Evolutionary conservation across 2,329 filamentous ascomycete genomes (phyloP), one percentile per base, ranked within the genome.

Genomic region (Ceratocystis harringtonii): DNA sequence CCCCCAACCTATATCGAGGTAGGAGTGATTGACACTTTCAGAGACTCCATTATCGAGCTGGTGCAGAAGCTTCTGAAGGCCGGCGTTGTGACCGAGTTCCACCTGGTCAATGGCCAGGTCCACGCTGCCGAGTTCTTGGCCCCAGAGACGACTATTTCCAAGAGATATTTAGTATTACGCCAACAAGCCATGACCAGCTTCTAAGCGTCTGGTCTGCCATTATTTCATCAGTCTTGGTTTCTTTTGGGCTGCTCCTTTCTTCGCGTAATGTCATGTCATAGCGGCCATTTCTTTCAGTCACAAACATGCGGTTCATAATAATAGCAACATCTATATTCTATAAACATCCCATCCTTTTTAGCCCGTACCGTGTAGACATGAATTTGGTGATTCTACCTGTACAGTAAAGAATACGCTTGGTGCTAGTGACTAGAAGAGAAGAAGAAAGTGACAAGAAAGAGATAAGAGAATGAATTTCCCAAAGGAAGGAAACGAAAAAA

Each of bases 1-100:
- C 77, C 76, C 0, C 66, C 65, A 3, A 73, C 74, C 1, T 78
- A 76, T 28, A 70, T 78, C 0, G 76, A 78, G 8, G 70, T 75
- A 1, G 76, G 75, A 6, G 68, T 69, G 3, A 66, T 77, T 57
- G 76, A 78, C 58, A 41, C 77, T 12, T 78, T 78, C 65, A 64
- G 70, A 15, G 72, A 73, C 8, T 75, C 77, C 67, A 62, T 65
- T 22, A 19, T 73, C 0, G 69, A 69, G 61, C 77, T 72, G 65
- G 75, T 64, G 60, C 64, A 60, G n/a, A 70, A 73, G 52, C 70
- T 78, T 22, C 69, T 69, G 5, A 68, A 70, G 66, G 74, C 70
- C 6, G 71, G 72, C 1, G 70, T 76, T 3, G 70, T 73, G 50
- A 72, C 75, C 1, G 76, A 78, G 68, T 71, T 77, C 7, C 76